phyloP scores from a whole-genome alignment of 2,329 filamentous ascomycete species.

The Dryadomyces sulphureus region DNA sequence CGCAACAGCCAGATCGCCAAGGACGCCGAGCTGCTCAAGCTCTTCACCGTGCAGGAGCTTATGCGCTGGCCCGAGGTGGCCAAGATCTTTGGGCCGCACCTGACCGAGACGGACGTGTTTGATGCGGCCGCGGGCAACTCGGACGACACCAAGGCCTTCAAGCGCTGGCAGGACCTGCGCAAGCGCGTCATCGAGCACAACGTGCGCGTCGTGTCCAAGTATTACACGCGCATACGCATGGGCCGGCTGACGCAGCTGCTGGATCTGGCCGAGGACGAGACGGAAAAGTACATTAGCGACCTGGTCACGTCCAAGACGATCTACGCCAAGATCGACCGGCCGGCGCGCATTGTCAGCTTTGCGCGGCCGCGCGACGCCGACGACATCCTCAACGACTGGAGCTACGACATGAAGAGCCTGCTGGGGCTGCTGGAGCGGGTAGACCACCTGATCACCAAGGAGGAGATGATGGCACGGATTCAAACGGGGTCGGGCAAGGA shows the following conservation, averaged over 20 bases:
- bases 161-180: conserved; percentile 85
- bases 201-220: conserved; percentile 91
- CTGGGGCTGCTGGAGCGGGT: conserved; percentile 70
- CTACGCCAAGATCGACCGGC: conserved; percentile 92
- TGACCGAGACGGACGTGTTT: conserved; percentile 85
- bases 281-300: conserved; percentile 97
- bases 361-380: conserved; percentile 90
- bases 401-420: conserved; percentile 67
- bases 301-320: conserved; percentile 96
- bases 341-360: conserved; percentile 83
- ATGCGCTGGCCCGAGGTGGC: conserved; percentile 97
- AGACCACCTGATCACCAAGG: conserved; percentile 96
- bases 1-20: conserved; percentile 64
- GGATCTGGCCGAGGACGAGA: conserved; percentile 87
- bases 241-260: conserved; percentile 78
- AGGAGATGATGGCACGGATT: conserved; percentile 99
- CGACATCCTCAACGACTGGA: conserved; percentile 97
- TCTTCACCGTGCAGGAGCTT: conserved; percentile 89
- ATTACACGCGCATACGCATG: conserved; percentile 96
- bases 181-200: conserved; percentile 99
- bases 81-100: conserved; percentile 73
- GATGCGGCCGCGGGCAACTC: conserved; percentile 49
- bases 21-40: conserved; percentile 76
- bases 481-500: conserved; percentile 38
- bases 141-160: conserved; percentile 63